Evolutionary conservation across 495 filamentous ascomycete genomes (phyloP).

Genomic region (Choiromyces venosus): DNA sequence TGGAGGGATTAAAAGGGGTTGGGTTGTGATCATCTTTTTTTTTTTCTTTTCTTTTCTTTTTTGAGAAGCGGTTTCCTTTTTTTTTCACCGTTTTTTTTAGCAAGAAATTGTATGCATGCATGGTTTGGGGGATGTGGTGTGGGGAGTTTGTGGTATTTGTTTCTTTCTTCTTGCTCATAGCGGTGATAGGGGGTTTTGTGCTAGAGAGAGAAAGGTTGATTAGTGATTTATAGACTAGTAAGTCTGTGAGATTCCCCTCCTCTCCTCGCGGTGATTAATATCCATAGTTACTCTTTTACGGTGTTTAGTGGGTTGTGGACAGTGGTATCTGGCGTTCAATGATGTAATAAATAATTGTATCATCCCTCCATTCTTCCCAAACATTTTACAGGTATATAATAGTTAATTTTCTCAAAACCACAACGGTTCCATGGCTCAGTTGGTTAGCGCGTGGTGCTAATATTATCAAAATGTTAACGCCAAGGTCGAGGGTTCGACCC

Average conservation of each 20-base stretch:
- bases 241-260: not conserved
- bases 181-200: not conserved
- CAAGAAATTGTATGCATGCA: not conserved
- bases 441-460: slow-evolving; percentile 38
- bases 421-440: slow-evolving; percentile 35
- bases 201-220: not conserved
- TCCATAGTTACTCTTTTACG: not conserved
- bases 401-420: not conserved
- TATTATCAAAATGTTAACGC: slow-evolving; percentile 28
- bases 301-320: not conserved
- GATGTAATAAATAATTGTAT: not conserved
- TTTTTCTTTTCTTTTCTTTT: not conserved
- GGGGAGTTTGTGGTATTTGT: not conserved
- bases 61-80: too few species aligned
- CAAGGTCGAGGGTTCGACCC: slow-evolving; percentile 38
- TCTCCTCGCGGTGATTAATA: not conserved
- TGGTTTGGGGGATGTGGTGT: not conserved
- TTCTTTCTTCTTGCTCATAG: not conserved
- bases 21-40: not conserved
- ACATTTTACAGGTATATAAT: not conserved
- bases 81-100: not conserved
- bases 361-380: not conserved
- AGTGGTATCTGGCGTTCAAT: not conserved
- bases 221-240: not conserved
- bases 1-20: not conserved